Conservation (phyloP, 2,329 filamentous ascomycete species). For the Cylindrodendrum hubeiense region DNA sequence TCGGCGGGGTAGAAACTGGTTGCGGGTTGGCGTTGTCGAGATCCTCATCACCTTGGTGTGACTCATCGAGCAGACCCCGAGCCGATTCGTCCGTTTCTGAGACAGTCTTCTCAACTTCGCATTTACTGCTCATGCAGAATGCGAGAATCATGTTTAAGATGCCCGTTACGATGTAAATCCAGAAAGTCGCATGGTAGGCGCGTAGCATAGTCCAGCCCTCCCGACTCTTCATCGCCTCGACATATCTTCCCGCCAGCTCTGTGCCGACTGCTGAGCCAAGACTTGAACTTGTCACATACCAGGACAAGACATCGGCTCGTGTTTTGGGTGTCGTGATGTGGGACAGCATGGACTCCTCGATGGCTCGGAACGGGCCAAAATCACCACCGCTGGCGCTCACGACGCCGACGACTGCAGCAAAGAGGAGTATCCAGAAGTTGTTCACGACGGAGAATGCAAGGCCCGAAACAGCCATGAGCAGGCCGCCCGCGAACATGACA, state of each 20-base stretch:
- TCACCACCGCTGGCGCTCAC: conserved; percentile 73
- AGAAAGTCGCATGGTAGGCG: conserved; percentile 70
- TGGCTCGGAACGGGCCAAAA: conserved; percentile 75
- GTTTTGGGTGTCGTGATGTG: conserved; percentile 68
- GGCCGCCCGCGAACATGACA: conserved; percentile 64
- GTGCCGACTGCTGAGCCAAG: conserved; percentile 67
- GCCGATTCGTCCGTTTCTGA: conserved; percentile 34
- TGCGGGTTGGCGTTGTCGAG: conserved; percentile 18
- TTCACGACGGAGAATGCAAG: conserved; percentile 64
- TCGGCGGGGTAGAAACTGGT: conserved; percentile 13
- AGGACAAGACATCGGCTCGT: conserved; percentile 73
- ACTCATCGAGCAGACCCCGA: conserved; percentile 43
- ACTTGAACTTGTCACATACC: conserved; percentile 72
- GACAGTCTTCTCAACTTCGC: conserved; percentile 57
- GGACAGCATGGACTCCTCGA: conserved; percentile 74
- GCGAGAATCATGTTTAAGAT: conserved; percentile 61
- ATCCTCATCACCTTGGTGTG: conserved; percentile 28
- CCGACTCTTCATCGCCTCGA: conserved; percentile 59
- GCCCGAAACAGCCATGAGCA: conserved; percentile 70
- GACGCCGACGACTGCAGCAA: conserved; percentile 70
- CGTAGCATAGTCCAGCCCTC: conserved; percentile 62
- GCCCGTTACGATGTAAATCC: conserved; percentile 70
- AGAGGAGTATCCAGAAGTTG: conserved; percentile 70
- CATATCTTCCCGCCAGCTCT: conserved; percentile 63
- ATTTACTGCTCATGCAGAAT: conserved; percentile 60